A percentile compares a stretch with the other conserved stretches of the same genome.
Evolutionary conservation across 2,329 filamentous ascomycete species (phyloP).

Genomic region (Graphiopsis chlorocephala): DNA sequence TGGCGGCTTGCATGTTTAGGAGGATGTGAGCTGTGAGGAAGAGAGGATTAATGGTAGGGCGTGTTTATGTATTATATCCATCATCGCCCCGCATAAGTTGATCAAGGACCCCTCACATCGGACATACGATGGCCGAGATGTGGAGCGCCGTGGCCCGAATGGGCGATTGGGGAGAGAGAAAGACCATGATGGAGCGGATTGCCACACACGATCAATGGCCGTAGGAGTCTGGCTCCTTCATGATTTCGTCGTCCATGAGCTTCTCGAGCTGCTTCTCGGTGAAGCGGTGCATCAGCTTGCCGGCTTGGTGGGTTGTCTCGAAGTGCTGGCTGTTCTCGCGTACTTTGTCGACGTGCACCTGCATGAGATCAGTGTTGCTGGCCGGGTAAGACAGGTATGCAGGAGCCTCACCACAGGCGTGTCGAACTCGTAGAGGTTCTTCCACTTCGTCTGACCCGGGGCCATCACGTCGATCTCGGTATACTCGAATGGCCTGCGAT

Average conservation of each 20-base stretch:
- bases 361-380: background rate
- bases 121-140: conserved; percentile 3
- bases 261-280: conserved; percentile 62
- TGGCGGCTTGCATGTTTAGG: conserved; percentile 51
- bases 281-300: conserved; percentile 78
- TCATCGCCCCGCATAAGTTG: background rate
- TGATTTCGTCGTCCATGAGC: conserved; percentile 61
- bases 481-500: conserved; percentile 65
- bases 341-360: conserved; percentile 63
- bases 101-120: conserved; percentile 6
- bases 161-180: background rate
- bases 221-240: conserved; percentile 20
- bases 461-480: conserved; percentile 68
- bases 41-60: background rate
- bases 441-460: conserved; percentile 63
- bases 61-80: background rate
- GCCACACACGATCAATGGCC: background rate
- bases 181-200: conserved; percentile 6
- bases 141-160: conserved; percentile 12
- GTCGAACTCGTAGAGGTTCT: conserved; percentile 74
- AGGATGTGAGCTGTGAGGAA: background rate
- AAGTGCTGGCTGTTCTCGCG: conserved; percentile 51
- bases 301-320: conserved; percentile 55
- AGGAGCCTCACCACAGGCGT: conserved; percentile 65
- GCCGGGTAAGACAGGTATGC: no score